Percentiles rank a stretch among this genome's conserved stretches.
These are phyloP conservation scores for Aspergillus melleus DNA, from an alignment of 2,329 filamentous ascomycete genomes.

Conservation along the genomic window DNA sequence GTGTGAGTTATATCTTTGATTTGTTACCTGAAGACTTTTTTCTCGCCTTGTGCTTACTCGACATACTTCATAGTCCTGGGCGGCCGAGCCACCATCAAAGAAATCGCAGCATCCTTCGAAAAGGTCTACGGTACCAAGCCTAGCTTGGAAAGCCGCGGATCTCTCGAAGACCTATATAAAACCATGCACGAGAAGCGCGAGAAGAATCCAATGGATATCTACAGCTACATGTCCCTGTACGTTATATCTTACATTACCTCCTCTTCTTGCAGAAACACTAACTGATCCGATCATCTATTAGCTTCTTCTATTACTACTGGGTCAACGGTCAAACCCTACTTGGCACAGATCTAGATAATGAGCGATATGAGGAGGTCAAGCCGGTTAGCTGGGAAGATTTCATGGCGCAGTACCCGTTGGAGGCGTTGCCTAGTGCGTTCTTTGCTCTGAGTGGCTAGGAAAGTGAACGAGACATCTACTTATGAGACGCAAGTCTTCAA, in stretches of 20 bases:
- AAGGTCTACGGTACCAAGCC: not conserved
- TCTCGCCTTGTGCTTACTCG: no score
- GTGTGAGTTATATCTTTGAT: no score
- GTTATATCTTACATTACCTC: not conserved
- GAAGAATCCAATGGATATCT: not conserved
- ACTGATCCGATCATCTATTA: not conserved
- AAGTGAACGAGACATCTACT: no score
- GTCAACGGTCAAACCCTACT: conserved; percentile 15
- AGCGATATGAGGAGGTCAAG: conserved; percentile 5
- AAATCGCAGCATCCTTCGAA: not conserved
- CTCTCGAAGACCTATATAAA: not conserved
- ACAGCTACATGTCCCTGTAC: not conserved
- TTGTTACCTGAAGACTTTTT: no score
- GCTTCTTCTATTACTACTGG: conserved; percentile 21
- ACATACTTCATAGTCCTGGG: not conserved
- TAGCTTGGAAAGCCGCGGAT: not conserved
- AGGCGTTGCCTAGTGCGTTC: no score
- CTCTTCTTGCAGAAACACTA: no score
- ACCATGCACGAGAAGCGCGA: not conserved
- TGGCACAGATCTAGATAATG: conserved; percentile 12
- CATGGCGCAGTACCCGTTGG: not conserved
- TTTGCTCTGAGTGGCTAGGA: no score
- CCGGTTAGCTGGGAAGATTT: conserved; percentile 10
- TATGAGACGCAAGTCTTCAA: no score
- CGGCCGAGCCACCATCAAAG: not conserved